Base-by-base conservation (phyloP, 2,329 filamentous ascomycete genomes). In the Knoxdaviesia capensis region DNA sequence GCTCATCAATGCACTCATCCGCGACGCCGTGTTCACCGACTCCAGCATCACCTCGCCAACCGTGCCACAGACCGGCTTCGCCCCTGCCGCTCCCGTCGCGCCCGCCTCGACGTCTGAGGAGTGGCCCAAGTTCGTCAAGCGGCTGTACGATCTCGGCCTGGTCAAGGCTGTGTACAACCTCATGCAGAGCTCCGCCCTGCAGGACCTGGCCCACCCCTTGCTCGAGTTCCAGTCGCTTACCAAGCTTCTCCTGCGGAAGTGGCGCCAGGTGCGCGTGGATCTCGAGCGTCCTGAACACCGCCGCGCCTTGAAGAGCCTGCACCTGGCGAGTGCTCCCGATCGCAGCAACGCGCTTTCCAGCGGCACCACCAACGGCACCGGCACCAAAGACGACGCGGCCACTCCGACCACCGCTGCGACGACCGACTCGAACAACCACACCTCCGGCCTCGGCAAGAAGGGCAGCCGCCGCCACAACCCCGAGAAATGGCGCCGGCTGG, bases 81-180 rank as follows among this genome's bases (percentile, higher is more conserved):
- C 20, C 2, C 20, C 20, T 20, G 20, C 20, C 20, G 20, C 20
- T 20, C 20, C 20, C 20, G 20, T 20, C 20, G 20, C 20, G 20
- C 20, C 20, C 20, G 46, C 51, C 38, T 44, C 48, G 6, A 47
- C 45, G 9, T 50, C 53, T 42, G 77, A 83, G 46, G 88, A 96
- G 52, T 96, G 90, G 87, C 83, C 86, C 40, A 90, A 83, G 52
- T 92, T 96, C 53, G 87, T 98, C 58, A 94, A 94, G 63, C 71
- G 78, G 48, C 60, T 98, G 49, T 90, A 96, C 58, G 88, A 96
- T 59, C 62, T 96, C 31, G 90, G 88, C 1, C 74, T 96, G 35
- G 93, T 96, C 49, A 84, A 85, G 57, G 83, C 85, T 7, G 88
- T 94, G 9, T 94, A 86, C 58, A 74, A 75, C 48, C 71, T 98